Evolutionary conservation across 108 stramenopile species (phyloP).

Genomic region (Pinguiococcus pyrenoidosus): DNA sequence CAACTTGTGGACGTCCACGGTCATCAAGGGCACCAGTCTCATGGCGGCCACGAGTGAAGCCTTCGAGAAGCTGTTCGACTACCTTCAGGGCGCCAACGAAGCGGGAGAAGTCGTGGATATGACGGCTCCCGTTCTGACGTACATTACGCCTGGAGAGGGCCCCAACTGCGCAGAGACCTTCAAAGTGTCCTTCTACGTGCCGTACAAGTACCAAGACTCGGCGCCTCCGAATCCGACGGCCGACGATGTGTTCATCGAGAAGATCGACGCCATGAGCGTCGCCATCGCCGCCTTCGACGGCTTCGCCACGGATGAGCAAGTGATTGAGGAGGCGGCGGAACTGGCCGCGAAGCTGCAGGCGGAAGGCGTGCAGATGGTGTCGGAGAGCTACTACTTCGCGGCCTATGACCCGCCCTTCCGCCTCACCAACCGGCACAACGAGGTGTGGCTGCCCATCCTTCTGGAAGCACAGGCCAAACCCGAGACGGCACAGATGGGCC

Average conservation of each 20-base stretch:
- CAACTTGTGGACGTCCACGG: not conserved
- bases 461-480: too few species aligned
- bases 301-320: not conserved
- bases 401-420: not conserved
- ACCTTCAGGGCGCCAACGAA: not conserved
- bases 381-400: not conserved
- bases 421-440: constrained; percentile 1
- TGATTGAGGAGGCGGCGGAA: not conserved
- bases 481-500: too few species aligned
- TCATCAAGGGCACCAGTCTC: not conserved
- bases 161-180: not conserved
- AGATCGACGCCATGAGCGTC: not conserved
- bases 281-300: constrained; percentile 1
- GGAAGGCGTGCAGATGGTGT: not conserved
- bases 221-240: not conserved
- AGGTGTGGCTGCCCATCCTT: constrained; percentile 4
- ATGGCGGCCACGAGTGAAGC: not conserved
- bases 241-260: not conserved
- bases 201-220: not conserved
- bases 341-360: not conserved
- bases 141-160: not conserved
- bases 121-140: constrained; percentile 1
- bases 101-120: not conserved
- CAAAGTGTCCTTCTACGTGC: constrained; percentile 1
- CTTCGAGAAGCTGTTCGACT: not conserved